Percentiles rank a stretch among this genome's conserved stretches.
Conservation (phyloP, 768 basidiomycete species). For the Amyloporia xantha region DNA sequence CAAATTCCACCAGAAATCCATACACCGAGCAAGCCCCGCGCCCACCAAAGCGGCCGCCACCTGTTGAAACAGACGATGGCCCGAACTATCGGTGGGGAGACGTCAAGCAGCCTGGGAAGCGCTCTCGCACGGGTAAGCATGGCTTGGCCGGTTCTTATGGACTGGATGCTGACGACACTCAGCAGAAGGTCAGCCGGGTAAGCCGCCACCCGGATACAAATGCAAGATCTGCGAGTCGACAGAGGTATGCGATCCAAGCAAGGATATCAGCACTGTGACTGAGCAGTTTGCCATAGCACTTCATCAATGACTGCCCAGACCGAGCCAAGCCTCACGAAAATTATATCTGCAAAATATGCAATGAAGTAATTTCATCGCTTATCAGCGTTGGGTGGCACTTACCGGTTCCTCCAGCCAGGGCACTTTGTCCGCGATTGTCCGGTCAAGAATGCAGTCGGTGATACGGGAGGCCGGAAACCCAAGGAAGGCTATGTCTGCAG, state of each 20-base stretch:
- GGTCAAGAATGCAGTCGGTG: conserved; percentile 65
- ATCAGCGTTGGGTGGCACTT: background rate
- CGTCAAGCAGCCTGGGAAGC: conserved; percentile 50
- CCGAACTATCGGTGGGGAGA: conserved; percentile 71
- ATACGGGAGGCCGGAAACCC: conserved; percentile 79
- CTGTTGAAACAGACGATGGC: conserved; percentile 37
- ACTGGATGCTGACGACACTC: too few species aligned
- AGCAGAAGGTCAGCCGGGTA: conserved; percentile 41
- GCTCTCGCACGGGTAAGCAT: conserved; percentile 45
- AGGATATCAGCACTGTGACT: background rate
- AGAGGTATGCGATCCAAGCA: conserved; percentile 41
- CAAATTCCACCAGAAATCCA: conserved; percentile 68
- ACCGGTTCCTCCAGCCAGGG: conserved; percentile 46
- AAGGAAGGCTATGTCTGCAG: conserved; percentile 85
- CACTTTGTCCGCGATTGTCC: conserved; percentile 91
- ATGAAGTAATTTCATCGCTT: conserved; percentile 38
- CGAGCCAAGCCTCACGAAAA: conserved; percentile 71
- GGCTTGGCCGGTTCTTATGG: too few species aligned
- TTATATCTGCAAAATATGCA: conserved; percentile 85
- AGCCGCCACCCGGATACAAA: conserved; percentile 66
- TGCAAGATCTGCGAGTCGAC: conserved; percentile 72
- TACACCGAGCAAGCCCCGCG: conserved; percentile 40
- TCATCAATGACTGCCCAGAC: conserved; percentile 70
- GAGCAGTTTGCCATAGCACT: conserved; percentile 44
- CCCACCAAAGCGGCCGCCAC: conserved; percentile 47